These are phyloP conservation scores for Tolypocladium tropicale DNA, from an alignment of 2,329 filamentous ascomycete species.

Conservation along the genomic window DNA sequence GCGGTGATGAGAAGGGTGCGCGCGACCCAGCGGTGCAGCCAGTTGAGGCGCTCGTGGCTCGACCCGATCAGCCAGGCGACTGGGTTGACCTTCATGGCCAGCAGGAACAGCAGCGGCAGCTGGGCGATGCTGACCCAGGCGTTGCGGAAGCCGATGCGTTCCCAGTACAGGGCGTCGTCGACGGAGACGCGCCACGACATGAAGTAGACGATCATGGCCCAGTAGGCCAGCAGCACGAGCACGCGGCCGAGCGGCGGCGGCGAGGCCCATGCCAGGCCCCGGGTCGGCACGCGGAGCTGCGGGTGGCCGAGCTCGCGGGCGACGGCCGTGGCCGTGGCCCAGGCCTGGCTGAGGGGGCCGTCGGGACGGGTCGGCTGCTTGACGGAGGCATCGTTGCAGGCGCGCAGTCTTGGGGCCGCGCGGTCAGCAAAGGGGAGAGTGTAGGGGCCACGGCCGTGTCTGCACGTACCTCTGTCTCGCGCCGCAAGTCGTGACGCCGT, in stretches of 20 bases:
- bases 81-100: slow-evolving; percentile 48
- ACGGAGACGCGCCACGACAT: slow-evolving; percentile 38
- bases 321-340: slow-evolving; percentile 50
- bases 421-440: too few relatives aligned
- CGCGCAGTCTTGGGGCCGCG: slow-evolving; percentile 30
- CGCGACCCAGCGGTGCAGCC: slow-evolving; percentile 64
- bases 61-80: slow-evolving; percentile 52
- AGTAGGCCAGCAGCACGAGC: slow-evolving; percentile 44
- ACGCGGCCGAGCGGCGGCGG: slow-evolving; percentile 49
- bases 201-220: slow-evolving; percentile 48
- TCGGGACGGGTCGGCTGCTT: slow-evolving; percentile 42
- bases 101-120: slow-evolving; percentile 52
- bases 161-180: slow-evolving; percentile 47
- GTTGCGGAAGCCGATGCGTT: slow-evolving; percentile 57
- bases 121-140: slow-evolving; percentile 57
- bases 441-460: too few relatives aligned
- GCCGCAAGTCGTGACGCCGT: slow-evolving; percentile 32
- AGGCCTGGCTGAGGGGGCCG: slow-evolving; percentile 34
- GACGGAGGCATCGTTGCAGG: slow-evolving; percentile 30
- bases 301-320: slow-evolving; percentile 46
- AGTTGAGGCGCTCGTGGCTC: slow-evolving; percentile 61
- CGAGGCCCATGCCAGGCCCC: slow-evolving; percentile 42
- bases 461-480: slow-evolving; percentile 31
- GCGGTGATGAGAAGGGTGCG: slow-evolving; percentile 59
- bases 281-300: slow-evolving; percentile 37